Base-by-base conservation (phyloP, 768 basidiomycete species). In the Termitomyces sp. region DNA sequence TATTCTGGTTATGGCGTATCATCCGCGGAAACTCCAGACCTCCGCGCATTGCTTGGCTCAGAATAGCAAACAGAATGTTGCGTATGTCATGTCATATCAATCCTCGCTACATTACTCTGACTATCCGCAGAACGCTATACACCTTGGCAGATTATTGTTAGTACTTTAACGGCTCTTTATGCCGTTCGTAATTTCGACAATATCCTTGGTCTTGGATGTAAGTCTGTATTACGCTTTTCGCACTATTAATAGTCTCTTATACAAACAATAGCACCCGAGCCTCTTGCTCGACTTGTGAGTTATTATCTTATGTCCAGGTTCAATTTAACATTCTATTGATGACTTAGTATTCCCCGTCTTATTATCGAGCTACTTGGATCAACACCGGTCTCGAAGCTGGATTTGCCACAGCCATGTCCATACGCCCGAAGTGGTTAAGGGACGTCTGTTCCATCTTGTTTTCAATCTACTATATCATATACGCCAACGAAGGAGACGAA, bases 331-430 rank as follows among this genome's bases (percentile, higher is more conserved):
- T 45, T 45, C 33, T 39, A 59, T 39, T 15, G 37, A 16, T 36
- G 20, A 46, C 3, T 1, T 61, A 94, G 93, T 96, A 97, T 68
- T 90, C 93, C 3, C 83, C 91, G 0, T 89, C 92, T 2, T 97
- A 94, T 72, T 96, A 95, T 74, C 88, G 97, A 26, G 96, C 94
- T 8, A 96, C 95, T 52, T 99, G 94, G 89, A 87, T 99, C 57
- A 84, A 73, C 50, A 96, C 92, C 0, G 95, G 94, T 2, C 77
- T 98, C n/a, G 97, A 99, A 68, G 94, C 95, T 2, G 97, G 95
- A 1, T 98, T 98, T 67, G 94, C 94, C 0, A 94, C 94, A 0
- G 95, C 96, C 13, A 94, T 96, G 90, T 77, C 84, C 2, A 92
- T 99, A 56, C 85, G 88, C 15, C 91, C 92, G 3, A 92, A 89